Percentiles rank a stretch among this genome's conserved stretches.
phyloP scores from a whole-genome alignment of 2,329 filamentous ascomycete species.

The Curvularia sp. region DNA sequence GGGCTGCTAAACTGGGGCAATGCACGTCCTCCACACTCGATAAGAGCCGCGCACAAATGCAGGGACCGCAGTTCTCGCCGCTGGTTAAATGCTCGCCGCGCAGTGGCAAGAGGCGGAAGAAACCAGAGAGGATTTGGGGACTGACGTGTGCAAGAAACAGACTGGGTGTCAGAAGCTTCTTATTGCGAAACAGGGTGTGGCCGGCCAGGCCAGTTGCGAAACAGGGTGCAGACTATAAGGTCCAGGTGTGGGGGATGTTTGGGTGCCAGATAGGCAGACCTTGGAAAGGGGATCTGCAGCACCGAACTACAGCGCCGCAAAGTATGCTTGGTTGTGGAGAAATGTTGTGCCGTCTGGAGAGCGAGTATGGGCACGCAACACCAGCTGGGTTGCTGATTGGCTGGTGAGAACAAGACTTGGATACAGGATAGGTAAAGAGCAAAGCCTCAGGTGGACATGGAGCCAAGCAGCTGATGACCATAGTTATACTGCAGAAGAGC shows the following conservation, averaged over 20 bases:
- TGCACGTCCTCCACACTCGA: slow-evolving; percentile 9
- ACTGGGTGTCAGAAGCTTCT: slow-evolving; percentile 5
- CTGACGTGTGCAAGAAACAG: neutral
- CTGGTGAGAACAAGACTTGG: neutral
- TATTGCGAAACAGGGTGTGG: slow-evolving; percentile 9
- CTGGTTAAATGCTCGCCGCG: neutral
- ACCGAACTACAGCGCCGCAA: neutral
- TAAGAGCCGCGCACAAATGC: neutral
- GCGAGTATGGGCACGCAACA: slow-evolving; percentile 19
- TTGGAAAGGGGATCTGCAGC: neutral
- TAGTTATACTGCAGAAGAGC: slow-evolving; percentile 1
- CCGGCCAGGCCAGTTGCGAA: slow-evolving; percentile 2
- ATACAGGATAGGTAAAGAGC: slow-evolving; percentile 4
- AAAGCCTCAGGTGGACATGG: slow-evolving; percentile 7
- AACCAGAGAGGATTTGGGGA: neutral
- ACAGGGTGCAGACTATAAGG: slow-evolving; percentile 3
- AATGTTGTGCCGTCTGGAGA: slow-evolving; percentile 8
- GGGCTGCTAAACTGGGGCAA: slow-evolving; percentile 14
- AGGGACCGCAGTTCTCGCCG: slow-evolving; percentile 2
- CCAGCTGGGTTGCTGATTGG: slow-evolving; percentile 15
- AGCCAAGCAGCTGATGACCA: slow-evolving; percentile 7
- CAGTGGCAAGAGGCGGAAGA: neutral
- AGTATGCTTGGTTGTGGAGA: slow-evolving; percentile 1
- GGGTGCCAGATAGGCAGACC: slow-evolving; percentile 4
- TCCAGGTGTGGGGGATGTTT: slow-evolving; percentile 3